Base-by-base conservation (phyloP, 2,329 filamentous ascomycete genomes). In the Aspergillus pseudonomiae region DNA sequence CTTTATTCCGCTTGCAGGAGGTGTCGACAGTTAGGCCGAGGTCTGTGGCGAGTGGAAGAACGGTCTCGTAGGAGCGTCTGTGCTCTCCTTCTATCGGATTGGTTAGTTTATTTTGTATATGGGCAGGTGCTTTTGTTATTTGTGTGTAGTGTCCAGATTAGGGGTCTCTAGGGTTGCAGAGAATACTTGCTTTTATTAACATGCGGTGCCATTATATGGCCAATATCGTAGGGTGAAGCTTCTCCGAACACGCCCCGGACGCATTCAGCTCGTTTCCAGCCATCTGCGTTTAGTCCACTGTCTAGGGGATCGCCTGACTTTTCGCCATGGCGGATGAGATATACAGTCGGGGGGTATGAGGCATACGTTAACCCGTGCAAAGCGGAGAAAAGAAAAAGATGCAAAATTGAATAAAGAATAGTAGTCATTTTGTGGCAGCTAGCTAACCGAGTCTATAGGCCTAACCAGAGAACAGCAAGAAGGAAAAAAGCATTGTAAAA, bases 311-410 rank as follows among this genome's bases (percentile, higher is more conserved):
- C 55, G 2, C 24, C 57, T 6, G 74, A 65, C 36, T 75, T 75
- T 57, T 76, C 74, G 39, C 70, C 74, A 55, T 76, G 74, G 11
- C 74, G 73, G 55, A 76, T 73, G 21, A 76, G 63, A 39, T 71
- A 75, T 21, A 75, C 66, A 9, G 66, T 74, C 21, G 74, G 70
- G 0, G 59, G 61, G 19, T 34, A 14, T 10, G 64, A 62, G 19
- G 65, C 68, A 19, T 55, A 61, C 3, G 46, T 24, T 19, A 62
- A 19, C 10, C 30, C 46, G 14, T 54, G 41, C 6, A 39, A 46
- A 21, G 54, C 46, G 10, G 53, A 32, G 54, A 57, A 6, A 26
- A 50, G 21, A 56, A 50, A 26, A 30, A 61, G 9, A 60, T 24
- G 60, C 55, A 32, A 19, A 30, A 28, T 4, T 63, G 58, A 46